Conservation (phyloP, 2,329 filamentous ascomycete genomes). For the Amphichorda felina region DNA sequence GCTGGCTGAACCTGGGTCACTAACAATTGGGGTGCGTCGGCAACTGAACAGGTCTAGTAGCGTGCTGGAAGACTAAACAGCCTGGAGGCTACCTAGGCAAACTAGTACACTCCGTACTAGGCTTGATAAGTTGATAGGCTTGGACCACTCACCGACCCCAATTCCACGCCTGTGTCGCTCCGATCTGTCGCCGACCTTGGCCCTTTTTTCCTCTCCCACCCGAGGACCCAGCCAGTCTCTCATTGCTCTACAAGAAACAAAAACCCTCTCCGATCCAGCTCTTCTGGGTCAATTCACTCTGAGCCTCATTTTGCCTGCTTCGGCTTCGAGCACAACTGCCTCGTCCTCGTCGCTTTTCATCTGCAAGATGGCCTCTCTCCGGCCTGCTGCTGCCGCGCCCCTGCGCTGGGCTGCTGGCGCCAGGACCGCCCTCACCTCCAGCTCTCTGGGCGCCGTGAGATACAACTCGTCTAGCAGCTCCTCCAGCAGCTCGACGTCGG, state of each 20-base stretch:
- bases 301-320: not conserved
- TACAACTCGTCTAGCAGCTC: constrained; percentile 26
- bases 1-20: too few relatives aligned
- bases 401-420: not conserved
- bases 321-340: not conserved
- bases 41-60: too few relatives aligned
- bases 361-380: constrained; percentile 31
- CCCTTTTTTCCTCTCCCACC: too few relatives aligned
- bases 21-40: too few relatives aligned
- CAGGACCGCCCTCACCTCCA: not conserved
- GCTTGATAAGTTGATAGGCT: too few relatives aligned
- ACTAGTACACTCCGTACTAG: too few relatives aligned
- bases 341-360: not conserved
- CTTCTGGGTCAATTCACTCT: not conserved
- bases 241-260: not conserved
- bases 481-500: constrained; percentile 70
- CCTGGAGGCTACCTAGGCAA: too few relatives aligned
- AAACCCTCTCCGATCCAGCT: not conserved
- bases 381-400: constrained; percentile 18
- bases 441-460: constrained; percentile 18
- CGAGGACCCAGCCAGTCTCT: not conserved
- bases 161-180: too few relatives aligned
- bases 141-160: too few relatives aligned
- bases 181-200: too few relatives aligned
- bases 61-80: too few relatives aligned